Conservation (phyloP, 129 eudicot genomes). For the Apium graveolens region DNA sequence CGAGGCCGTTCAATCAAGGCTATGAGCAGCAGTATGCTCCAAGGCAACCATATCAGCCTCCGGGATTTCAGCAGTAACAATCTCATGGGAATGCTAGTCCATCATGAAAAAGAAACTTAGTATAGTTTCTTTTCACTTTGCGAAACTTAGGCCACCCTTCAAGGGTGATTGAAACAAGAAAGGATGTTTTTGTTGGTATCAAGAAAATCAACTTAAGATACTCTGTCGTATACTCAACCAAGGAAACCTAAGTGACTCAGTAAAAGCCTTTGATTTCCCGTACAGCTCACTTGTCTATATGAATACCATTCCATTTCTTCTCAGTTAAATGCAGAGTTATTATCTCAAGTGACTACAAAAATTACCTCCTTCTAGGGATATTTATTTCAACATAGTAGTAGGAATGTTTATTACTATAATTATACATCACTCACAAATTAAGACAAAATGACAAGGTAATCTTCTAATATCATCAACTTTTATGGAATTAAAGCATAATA, state of each 20-base stretch:
- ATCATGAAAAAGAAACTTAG: too few species aligned
- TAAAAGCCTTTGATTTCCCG: slow-evolving; percentile 29
- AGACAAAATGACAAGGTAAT: slow-evolving; percentile 10
- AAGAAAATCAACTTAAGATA: slow-evolving; percentile 18
- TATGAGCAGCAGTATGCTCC: too few species aligned
- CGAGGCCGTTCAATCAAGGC: too few species aligned
- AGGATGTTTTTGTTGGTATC: too few species aligned
- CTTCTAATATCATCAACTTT: not conserved
- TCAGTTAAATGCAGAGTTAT: slow-evolving; percentile 28
- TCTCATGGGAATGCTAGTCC: too few species aligned
- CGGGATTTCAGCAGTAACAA: too few species aligned
- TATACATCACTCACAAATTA: not conserved
- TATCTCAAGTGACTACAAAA: slow-evolving; percentile 53
- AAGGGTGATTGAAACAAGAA: not conserved
- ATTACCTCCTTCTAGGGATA: slow-evolving; percentile 26
- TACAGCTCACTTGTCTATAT: too few species aligned
- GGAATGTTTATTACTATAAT: not conserved
- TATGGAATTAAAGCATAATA: not conserved
- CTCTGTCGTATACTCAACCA: slow-evolving; percentile 13
- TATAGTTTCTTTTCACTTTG: too few species aligned
- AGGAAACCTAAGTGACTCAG: slow-evolving; percentile 26
- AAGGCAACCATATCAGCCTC: too few species aligned
- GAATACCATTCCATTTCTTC: not conserved
- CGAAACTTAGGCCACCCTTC: slow-evolving; percentile 3
- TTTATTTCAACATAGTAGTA: slow-evolving; percentile 12